Conservation (phyloP, 306 rosid species). For the Dicorynia guianensis region DNA sequence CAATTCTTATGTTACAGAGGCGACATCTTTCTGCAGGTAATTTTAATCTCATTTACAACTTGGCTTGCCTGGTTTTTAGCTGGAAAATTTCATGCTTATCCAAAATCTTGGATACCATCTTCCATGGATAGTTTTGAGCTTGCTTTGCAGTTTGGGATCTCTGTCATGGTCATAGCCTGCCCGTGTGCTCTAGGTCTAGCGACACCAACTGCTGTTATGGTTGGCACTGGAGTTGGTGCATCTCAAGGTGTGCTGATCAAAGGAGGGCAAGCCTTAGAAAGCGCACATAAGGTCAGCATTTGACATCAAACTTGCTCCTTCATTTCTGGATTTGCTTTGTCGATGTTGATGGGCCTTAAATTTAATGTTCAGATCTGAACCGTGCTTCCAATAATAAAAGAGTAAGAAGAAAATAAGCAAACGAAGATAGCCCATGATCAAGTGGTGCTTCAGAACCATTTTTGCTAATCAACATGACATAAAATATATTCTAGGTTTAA, state of each 20-base stretch:
- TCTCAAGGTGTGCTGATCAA: conserved; percentile 90
- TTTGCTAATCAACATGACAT: not conserved
- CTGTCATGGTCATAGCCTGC: conserved; percentile 97
- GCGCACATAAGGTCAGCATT: conserved; percentile 78
- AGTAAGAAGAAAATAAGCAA: conserved; percentile 10
- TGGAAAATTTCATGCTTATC: conserved; percentile 73
- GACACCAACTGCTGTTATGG: conserved; percentile 96
- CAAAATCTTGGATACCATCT: conserved; percentile 81
- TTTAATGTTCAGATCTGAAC: not conserved
- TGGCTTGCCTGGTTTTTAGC: conserved; percentile 88
- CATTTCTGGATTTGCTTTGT: conserved; percentile 21
- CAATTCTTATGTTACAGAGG: not conserved
- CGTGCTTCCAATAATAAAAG: not conserved
- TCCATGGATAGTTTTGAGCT: conserved; percentile 89
- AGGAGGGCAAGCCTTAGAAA: conserved; percentile 95
- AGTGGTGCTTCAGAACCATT: not conserved
- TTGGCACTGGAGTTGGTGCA: conserved; percentile 96
- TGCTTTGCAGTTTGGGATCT: conserved; percentile 92
- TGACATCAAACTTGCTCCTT: conserved; percentile 8
- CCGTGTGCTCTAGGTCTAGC: conserved; percentile 98
- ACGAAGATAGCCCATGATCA: not conserved
- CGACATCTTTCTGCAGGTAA: conserved; percentile 60
- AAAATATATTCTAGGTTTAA: conserved; percentile 11
- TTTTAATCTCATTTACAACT: conserved; percentile 65
- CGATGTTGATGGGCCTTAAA: not conserved